A percentile compares a stretch with the other conserved stretches of the same genome.
These are phyloP conservation scores for Pinus tabuliformis DNA, from an alignment of 75 land plant genomes.

Conservation along the genomic window DNA sequence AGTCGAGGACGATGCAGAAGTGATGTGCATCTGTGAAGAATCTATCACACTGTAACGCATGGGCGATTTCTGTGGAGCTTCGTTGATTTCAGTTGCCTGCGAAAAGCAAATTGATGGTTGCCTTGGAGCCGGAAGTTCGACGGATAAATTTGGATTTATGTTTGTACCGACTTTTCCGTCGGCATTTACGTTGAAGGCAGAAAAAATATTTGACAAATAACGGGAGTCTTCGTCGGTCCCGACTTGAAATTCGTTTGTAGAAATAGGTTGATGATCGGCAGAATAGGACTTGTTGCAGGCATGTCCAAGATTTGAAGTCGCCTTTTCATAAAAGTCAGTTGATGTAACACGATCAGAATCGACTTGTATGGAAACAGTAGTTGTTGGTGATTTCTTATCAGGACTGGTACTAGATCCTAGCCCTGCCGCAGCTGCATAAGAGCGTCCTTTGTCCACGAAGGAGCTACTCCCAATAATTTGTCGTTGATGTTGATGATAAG, in stretches of 20 bases:
- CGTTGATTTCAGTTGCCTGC: background rate
- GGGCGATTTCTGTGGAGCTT: background rate
- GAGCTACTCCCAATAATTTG: background rate
- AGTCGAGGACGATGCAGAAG: no score
- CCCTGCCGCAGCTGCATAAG: slow-evolving; percentile 7
- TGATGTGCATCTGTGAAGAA: background rate
- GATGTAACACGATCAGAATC: background rate
- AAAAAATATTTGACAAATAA: slow-evolving; percentile 4
- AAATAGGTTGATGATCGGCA: slow-evolving; percentile 3
- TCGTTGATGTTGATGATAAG: background rate
- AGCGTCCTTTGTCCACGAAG: slow-evolving; percentile 3
- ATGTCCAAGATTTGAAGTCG: no score
- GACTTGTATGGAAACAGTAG: no score
- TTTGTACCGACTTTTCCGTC: background rate
- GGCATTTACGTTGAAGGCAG: background rate
- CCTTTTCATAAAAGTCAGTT: background rate
- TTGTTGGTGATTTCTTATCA: no score
- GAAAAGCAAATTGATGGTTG: background rate
- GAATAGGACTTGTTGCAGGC: background rate
- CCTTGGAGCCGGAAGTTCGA: no score
- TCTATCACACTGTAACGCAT: background rate
- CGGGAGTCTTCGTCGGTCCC: background rate
- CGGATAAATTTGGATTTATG: background rate
- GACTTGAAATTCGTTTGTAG: background rate
- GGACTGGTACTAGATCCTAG: background rate